Base-by-base conservation (phyloP, 306 rosid genomes). In the Amphicarpaea edgeworthii region DNA sequence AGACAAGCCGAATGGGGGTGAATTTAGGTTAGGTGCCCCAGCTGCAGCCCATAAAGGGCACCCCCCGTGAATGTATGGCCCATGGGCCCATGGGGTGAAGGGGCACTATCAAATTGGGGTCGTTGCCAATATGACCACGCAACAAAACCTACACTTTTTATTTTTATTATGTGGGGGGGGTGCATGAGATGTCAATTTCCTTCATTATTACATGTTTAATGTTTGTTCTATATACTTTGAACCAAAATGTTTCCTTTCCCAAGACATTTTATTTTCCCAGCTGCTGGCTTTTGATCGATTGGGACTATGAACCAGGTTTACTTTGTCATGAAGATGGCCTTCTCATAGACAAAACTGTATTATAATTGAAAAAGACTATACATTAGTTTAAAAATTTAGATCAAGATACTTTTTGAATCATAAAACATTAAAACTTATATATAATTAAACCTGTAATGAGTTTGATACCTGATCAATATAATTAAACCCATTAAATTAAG, bases 81-180 rank as follows among this genome's bases (percentile, higher is more conserved):
- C 58, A 19, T 51, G 24, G 58, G 2, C 19, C 24, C 61, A 30
- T 49, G 17, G 12, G 40, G 69, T 86, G 73, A 79, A 65, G 80
- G 20, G 82, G 79, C 70, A 40, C 73, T 60, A 55, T 83, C 86
- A 77, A 45, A 19, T 53, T 43, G 69, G 75, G 75, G 70, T 79
- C 70, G 0, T 75, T 24, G 24, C 70, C 37, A 83, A 24, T 53
- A 43, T 66, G 58, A 8, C 68, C 47, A 81, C 74, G 55, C 21
- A 72, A 83, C 70, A 73, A 49, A 69, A 30, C 20, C 66, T 15
- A 23, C 26, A 0, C 20, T 42, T 49, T 53, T 49, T 3, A 7
- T 37, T 59, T 60, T 14, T 62, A 23, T 59, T 34, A 23, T 59
- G 12, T 0, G 34, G 24, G 6, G 12, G 1, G 34, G 24, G 6